These are phyloP conservation scores for Phyllosticta ampelicida DNA, from an alignment of 2,329 filamentous ascomycete species.

Conservation along the genomic window DNA sequence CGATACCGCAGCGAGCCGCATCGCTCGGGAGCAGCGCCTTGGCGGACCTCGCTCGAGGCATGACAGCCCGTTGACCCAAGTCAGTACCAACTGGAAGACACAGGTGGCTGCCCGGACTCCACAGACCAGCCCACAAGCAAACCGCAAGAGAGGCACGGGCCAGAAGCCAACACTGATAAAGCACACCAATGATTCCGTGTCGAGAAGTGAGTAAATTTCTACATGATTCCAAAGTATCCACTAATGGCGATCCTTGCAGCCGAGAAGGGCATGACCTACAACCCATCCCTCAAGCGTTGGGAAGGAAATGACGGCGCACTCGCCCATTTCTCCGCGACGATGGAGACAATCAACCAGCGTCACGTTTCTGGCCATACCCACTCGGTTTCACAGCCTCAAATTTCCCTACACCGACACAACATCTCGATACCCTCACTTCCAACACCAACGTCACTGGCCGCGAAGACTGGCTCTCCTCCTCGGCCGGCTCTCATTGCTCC, in stretches of 20 bases:
- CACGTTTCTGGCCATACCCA: constrained; percentile 22
- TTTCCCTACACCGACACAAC: constrained; percentile 18
- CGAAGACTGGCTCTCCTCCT: constrained; percentile 29
- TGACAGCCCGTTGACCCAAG: constrained; percentile 40
- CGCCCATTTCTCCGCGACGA: constrained; percentile 54
- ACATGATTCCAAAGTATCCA: constrained; percentile 1
- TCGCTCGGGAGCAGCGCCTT: constrained; percentile 51
- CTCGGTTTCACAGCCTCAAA: constrained; percentile 14
- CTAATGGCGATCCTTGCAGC: constrained; percentile 38
- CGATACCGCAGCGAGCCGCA: constrained; percentile 55
- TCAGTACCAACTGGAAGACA: constrained; percentile 50
- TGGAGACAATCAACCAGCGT: constrained; percentile 38
- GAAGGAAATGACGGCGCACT: constrained; percentile 91
- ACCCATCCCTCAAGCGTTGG: constrained; percentile 77
- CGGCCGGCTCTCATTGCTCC: constrained; percentile 81
- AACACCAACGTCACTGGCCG: constrained; percentile 18
- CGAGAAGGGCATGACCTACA: constrained; percentile 93
- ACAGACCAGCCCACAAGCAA: constrained; percentile 38
- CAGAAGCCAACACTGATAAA: constrained; percentile 84
- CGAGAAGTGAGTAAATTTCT: constrained; percentile 56
- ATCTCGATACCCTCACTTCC: constrained; percentile 20
- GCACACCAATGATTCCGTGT: constrained; percentile 64
- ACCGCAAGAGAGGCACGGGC: constrained; percentile 39
- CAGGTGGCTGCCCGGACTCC: constrained; percentile 42
- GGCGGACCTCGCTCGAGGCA: constrained; percentile 33